Evolutionary conservation across 2,329 filamentous ascomycete genomes (phyloP).

Genomic region (Verticillium nubilum): DNA sequence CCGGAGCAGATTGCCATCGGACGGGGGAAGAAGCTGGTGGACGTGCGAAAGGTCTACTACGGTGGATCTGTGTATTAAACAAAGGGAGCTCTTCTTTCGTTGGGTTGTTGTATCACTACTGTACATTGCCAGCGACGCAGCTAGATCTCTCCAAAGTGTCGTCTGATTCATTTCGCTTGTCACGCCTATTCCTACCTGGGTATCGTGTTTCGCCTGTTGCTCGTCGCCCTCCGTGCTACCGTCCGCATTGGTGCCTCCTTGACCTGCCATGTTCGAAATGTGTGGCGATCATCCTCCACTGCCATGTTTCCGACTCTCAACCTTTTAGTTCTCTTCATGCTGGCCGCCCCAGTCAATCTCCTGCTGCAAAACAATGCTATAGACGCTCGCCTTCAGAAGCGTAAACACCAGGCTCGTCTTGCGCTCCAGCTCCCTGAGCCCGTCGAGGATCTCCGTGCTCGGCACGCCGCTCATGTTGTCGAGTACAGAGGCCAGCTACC

Average conservation of each 20-base stretch:
- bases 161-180: not conserved
- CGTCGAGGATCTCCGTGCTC: conserved; percentile 78
- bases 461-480: conserved; percentile 64
- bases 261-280: no score
- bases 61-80: conserved; percentile 63
- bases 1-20: conserved; percentile 88
- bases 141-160: conserved; percentile 5
- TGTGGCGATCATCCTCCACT: no score
- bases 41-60: conserved; percentile 96
- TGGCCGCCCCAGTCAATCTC: conserved; percentile 72
- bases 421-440: conserved; percentile 79
- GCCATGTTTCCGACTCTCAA: no score
- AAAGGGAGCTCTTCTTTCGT: not conserved
- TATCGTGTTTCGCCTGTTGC: conserved; percentile 4
- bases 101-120: conserved; percentile 2
- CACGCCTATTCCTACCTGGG: not conserved
- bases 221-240: no score
- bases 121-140: conserved; percentile 1
- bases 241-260: conserved; percentile 25
- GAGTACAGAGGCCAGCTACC: conserved; percentile 52
- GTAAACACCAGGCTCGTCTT: conserved; percentile 96
- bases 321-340: conserved; percentile 5
- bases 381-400: conserved; percentile 93
- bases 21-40: conserved; percentile 89
- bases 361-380: conserved; percentile 97